These are phyloP conservation scores for Cladosporium phlei DNA, from an alignment of 2,329 filamentous ascomycete genomes.

Conservation along the genomic window DNA sequence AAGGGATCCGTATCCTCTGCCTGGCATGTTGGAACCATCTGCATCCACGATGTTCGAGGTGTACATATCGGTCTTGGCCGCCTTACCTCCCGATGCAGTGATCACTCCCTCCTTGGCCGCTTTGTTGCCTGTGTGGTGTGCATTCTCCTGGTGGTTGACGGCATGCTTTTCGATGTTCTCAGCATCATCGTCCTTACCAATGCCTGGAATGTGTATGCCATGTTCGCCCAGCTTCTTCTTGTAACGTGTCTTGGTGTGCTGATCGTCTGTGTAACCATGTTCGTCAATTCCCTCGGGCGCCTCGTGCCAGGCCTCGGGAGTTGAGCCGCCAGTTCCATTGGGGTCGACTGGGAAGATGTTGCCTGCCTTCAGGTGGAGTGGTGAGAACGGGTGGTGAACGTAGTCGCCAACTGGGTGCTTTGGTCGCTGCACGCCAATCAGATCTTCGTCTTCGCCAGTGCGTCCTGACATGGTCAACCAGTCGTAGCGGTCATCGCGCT, in stretches of 20 bases:
- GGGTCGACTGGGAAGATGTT: constrained; percentile 23
- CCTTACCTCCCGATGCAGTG: constrained; percentile 29
- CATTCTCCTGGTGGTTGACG: constrained; percentile 27
- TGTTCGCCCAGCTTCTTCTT: constrained; percentile 23
- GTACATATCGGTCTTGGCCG: constrained; percentile 28
- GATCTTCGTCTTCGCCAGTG: constrained; percentile 72
- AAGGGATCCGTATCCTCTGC: constrained; percentile 55
- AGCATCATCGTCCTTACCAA: constrained; percentile 15
- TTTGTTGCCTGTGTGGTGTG: constrained; percentile 31
- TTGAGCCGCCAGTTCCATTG: constrained; percentile 10
- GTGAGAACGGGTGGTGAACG: constrained; percentile 69
- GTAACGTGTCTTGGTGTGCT: constrained; percentile 26
- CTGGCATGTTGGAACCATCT: constrained; percentile 3
- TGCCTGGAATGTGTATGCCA: constrained; percentile 18
- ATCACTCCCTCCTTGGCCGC: constrained; percentile 29
- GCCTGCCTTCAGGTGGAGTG: constrained; percentile 60
- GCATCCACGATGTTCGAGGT: constrained; percentile 21
- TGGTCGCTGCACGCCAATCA: constrained; percentile 82
- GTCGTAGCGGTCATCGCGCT: constrained; percentile 75
- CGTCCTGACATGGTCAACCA: constrained; percentile 79
- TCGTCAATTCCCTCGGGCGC: constrained; percentile 27
- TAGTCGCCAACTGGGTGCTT: constrained; percentile 88
- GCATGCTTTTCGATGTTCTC: constrained; percentile 7
- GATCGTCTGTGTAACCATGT: constrained; percentile 29
- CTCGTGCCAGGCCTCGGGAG: constrained; percentile 24